Percentiles rank a stretch among this genome's conserved stretches.
Evolutionary conservation across 768 basidiomycete species (phyloP).

Genomic region (Trametes cinnabarina): DNA sequence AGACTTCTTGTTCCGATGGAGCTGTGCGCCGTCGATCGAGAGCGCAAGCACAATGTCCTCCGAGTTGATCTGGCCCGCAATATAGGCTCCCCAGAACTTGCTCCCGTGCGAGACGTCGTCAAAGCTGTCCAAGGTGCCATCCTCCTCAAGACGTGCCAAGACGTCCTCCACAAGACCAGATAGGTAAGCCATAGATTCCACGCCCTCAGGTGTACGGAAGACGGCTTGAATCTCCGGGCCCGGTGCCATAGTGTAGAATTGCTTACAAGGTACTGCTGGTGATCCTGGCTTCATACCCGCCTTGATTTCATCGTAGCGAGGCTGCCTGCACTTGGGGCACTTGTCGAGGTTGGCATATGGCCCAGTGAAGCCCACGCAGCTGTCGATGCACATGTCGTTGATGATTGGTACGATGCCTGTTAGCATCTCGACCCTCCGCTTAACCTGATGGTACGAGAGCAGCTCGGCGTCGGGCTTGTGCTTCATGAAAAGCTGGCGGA

Average conservation of each 20-base stretch:
- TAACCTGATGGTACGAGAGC: not conserved
- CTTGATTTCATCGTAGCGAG: slow-evolving; percentile 10
- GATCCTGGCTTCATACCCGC: not conserved
- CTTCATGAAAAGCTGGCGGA: too few relatives aligned
- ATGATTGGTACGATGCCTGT: too few relatives aligned
- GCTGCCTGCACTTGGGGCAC: slow-evolving; percentile 17
- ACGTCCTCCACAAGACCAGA: too few relatives aligned
- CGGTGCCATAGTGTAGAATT: slow-evolving; percentile 22
- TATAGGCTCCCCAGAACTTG: slow-evolving; percentile 16
- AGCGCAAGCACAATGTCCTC: slow-evolving; percentile 12
- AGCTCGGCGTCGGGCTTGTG: too few relatives aligned
- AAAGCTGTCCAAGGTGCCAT: too few relatives aligned
- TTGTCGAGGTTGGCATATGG: slow-evolving; percentile 2
- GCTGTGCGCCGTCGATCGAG: slow-evolving; percentile 20
- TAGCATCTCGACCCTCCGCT: not conserved
- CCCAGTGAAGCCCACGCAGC: too few relatives aligned
- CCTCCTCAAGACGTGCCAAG: too few relatives aligned
- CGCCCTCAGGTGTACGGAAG: slow-evolving; percentile 11
- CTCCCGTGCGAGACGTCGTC: slow-evolving; percentile 14
- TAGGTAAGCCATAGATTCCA: slow-evolving; percentile 7
- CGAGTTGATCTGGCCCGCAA: slow-evolving; percentile 10
- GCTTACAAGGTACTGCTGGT: slow-evolving; percentile 6
- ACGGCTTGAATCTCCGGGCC: slow-evolving; percentile 21
- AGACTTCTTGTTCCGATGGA: not conserved
- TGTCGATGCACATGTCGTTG: too few relatives aligned